Base-by-base conservation (phyloP, 768 basidiomycete species). In the Boletus rubescentipes region DNA sequence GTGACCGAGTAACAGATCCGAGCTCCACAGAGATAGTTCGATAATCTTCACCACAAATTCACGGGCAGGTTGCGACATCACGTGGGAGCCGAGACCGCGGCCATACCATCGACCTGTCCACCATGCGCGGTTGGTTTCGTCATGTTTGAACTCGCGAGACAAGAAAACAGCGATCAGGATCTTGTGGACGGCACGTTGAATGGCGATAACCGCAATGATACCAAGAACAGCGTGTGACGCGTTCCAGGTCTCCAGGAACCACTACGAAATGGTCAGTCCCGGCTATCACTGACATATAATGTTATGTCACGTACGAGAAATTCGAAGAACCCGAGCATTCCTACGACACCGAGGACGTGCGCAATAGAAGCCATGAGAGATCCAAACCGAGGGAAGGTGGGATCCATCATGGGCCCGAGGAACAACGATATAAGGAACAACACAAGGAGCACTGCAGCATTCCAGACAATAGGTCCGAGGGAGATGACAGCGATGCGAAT, bases 101-200 rank as follows among this genome's bases (percentile, higher is more conserved):
- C 95, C 95, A 70, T 94, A 96, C 97, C 97, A 98, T 67, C 86
- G 79, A 43, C 94, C 95, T 31, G 95, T 96, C 97, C 97, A 99
- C 96, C 96, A 99, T 8, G 95, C 95, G 26, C 93, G 81, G 75
- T 98, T 98, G 34, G 93, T 95, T 73, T 98, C 95, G 69, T 99
- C 97, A 69, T 98, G 94, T 76, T 99, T 99, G 82, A 97, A 97
- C 73, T 99, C 97, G 58, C 97, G 89, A 37, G 94, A 89, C 35
- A 98, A 77, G 83, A 95, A 93, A 56, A 96, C 88, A 0, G 95
- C 79, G 65, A 99, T 98, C 51, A 97, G 76, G 54, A 93, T 79
- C 79, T 98, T 98, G 82, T 95, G 87, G 55, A 98, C 74, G 16
- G 90, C 90, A 46, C 97, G 85, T 68, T 98, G 94, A 52, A 98